A percentile compares a stretch with the other conserved stretches of the same genome.
phyloP scores from a whole-genome alignment of 192 early-diverging fungal genomes.

The Dispira simplex region DNA sequence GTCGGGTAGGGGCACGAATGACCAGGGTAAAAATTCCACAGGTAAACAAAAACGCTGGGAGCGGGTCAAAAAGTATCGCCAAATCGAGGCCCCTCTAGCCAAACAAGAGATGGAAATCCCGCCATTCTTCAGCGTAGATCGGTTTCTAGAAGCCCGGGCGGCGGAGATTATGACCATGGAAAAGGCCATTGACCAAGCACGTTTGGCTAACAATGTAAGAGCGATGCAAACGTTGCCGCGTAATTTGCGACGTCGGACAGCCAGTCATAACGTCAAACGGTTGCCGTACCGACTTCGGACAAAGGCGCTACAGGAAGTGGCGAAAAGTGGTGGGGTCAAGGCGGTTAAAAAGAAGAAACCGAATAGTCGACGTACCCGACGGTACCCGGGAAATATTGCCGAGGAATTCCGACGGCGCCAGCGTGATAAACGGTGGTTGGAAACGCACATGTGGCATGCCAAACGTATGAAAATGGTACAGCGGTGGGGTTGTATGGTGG shows the following conservation, averaged over 20 bases:
- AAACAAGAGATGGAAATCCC: no score
- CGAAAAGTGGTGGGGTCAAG: constrained; percentile 18
- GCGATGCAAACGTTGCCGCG: constrained; percentile 86
- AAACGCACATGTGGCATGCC: constrained; percentile 97
- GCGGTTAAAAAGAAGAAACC: constrained; percentile 13
- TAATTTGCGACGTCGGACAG: constrained; percentile 82
- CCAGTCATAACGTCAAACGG: constrained; percentile 87
- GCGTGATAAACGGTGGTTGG: constrained; percentile 63
- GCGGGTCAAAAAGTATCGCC: no score
- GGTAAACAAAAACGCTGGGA: no score
- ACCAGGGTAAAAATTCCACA: no score
- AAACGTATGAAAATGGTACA: constrained; percentile 93
- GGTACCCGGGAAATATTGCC: constrained; percentile 21
- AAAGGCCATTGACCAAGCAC: constrained; percentile 48
- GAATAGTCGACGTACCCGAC: constrained; percentile 15
- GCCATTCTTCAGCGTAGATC: no score
- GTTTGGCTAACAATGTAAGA: constrained; percentile 31
- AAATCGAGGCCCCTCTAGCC: no score
- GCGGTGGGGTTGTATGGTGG: constrained; percentile 51
- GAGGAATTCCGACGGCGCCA: constrained; percentile 18
- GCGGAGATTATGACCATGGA: constrained; percentile 82
- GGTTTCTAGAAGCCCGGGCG: constrained; percentile 47
- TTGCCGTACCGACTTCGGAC: constrained; percentile 71
- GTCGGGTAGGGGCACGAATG: no score
- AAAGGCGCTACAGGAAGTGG: constrained; percentile 57